Evolutionary conservation across 805 yeast genomes (phyloP), one percentile per base, ranked within the genome.

Genomic region (Candida gorgasii): DNA sequence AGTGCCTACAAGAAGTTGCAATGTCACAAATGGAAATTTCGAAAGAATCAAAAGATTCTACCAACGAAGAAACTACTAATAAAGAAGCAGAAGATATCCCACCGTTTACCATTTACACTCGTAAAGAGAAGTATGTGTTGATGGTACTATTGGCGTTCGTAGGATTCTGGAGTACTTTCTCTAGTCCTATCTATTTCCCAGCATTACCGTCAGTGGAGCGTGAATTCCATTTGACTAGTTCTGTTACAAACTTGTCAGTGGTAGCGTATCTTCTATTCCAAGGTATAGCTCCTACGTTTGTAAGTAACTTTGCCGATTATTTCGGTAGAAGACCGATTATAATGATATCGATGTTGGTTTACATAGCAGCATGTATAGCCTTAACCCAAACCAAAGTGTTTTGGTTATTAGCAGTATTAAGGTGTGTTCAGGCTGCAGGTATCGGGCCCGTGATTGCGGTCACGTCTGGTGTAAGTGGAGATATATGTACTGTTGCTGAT

Each of bases 121-220:
- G 53, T 3, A 45, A 43, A 3, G 84, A 80, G 36, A 71, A 72
- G 48, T 42, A 55, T 14, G 27, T 69, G 4, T 50, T 82, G 24
- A 49, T 73, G 69, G 2, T 47, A 50, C 5, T 62, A 65, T 22
- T 72, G 70, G 45, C 76, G 74, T 1, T 66, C 3, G 62, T 77
- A 1, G 86, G 87, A 0, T 62, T 80, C 31, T 82, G 84, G 69
- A 86, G 95, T 1, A 69, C 93, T 0, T 67, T 86, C 2, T 80
- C 90, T 0, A 77, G 84, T 49, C 86, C 95, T 0, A 86, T 88
- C 9, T 89, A 86, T 57, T 84, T 86, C 62, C 95, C 95, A 0
- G 89, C 89, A 0, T 62, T 89, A 13, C 78, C 82, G 0, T 67
- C 73, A 4, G 64, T 89, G 7, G 78, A 80, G 37, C 49, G 59